Evolutionary conservation across 148 eudicot species (phyloP), one percentile per base, ranked within the genome.

Genomic region (Rhododendron mucronatum): DNA sequence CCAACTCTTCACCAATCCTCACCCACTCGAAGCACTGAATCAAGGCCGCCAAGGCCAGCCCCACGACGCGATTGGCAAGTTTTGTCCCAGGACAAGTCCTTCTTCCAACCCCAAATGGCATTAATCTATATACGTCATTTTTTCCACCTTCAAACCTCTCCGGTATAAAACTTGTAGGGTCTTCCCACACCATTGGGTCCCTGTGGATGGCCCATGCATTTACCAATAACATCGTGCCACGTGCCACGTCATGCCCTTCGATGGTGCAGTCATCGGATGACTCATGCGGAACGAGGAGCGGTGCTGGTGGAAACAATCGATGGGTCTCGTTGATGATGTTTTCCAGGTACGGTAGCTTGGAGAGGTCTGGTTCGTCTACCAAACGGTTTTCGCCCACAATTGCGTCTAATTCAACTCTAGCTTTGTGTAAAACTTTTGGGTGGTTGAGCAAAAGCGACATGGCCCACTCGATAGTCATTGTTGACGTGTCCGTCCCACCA

Each of bases 21-120:
- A 83, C 89, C 93, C 93, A 91, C 50, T 91, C 86, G 33, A 91
- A 90, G 85, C 90, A 92, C 71, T 89, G 94, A 47, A 92, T 75
- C 78, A 92, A 76, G 10, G 84, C 44, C 8, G 87, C 94, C 84
- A 92, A 47, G 14, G 89, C 14, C 30, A 92, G 50, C 18, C 91
- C 90, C 44, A 91, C 88, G 51, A 90, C 53, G 44, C 48, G 59
- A 81, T 88, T 84, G 5, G 90, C 93, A 51, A 88, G 76, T 18
- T 83, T 87, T 30, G 82, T 57, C n/a, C 93, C 92, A 0, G 92
- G 92, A 78, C 91, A 92, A 9, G 71, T 76, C 82, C 94, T 82
- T 78, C 91, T 82, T 14, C 94, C 92, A 23, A 65, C 16, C 59
- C 94, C 91, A 81, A 92, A 91, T 1, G 94, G 91, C 82, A 92